These are phyloP conservation scores for Sherardia arvensis DNA, from an alignment of 257 asterid genomes.

Conservation along the genomic window DNA sequence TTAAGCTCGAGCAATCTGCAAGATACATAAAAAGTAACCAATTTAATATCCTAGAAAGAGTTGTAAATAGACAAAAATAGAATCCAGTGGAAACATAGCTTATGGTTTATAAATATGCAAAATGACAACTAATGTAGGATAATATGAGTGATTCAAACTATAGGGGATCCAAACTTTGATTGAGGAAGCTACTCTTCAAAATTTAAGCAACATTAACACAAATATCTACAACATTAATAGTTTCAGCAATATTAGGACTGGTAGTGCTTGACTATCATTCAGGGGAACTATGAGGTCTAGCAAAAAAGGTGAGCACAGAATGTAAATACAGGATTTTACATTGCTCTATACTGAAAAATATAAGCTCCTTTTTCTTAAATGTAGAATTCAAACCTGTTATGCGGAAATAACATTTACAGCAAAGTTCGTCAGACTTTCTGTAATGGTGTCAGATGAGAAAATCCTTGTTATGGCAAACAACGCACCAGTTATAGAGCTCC, in stretches of 20 bases:
- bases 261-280: neutral
- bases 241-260: too few species aligned
- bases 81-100: neutral
- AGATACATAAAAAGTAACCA: conserved; percentile 9
- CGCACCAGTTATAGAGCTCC: neutral
- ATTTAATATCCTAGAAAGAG: neutral
- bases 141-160: neutral
- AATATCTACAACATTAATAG: neutral
- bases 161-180: neutral
- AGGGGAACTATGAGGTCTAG: neutral
- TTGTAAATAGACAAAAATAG: neutral
- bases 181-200: neutral
- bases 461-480: neutral
- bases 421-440: neutral
- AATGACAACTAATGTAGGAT: neutral
- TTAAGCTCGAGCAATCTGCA: conserved; percentile 50
- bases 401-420: conserved; percentile 8
- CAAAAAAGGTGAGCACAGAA: neutral
- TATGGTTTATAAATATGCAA: neutral
- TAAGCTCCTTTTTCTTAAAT: neutral
- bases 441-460: neutral
- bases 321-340: neutral
- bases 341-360: neutral
- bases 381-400: neutral
- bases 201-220: neutral